Conservation (phyloP, 2,329 filamentous ascomycete genomes). For the Cadophora sp. region DNA sequence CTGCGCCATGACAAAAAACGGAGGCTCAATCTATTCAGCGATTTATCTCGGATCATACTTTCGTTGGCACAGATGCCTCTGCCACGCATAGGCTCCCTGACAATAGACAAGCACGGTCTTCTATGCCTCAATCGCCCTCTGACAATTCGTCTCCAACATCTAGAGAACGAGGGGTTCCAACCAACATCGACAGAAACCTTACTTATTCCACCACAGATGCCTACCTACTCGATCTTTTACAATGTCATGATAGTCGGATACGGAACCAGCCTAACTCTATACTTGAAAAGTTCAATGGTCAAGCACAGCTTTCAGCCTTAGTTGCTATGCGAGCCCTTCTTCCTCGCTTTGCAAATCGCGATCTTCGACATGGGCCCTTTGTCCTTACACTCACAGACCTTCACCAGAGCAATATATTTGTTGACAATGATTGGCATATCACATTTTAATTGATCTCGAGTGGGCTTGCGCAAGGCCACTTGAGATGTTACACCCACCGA, state of each 20-base stretch:
- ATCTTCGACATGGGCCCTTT: slow-evolving; percentile 46
- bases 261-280: slow-evolving; percentile 47
- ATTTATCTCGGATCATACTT: slow-evolving; percentile 40
- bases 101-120: slow-evolving; percentile 41
- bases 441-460: slow-evolving; percentile 47
- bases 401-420: slow-evolving; percentile 50
- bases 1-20: slow-evolving; percentile 31
- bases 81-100: slow-evolving; percentile 47
- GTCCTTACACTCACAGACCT: slow-evolving; percentile 48
- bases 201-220: slow-evolving; percentile 46
- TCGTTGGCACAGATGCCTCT: slow-evolving; percentile 39
- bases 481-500: slow-evolving; percentile 44
- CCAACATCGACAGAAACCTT: slow-evolving; percentile 43
- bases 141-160: slow-evolving; percentile 42
- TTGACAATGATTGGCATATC: slow-evolving; percentile 47
- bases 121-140: slow-evolving; percentile 48
- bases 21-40: slow-evolving; percentile 38
- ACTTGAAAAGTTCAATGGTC: slow-evolving; percentile 41
- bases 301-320: slow-evolving; percentile 44
- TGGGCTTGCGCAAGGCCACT: slow-evolving; percentile 44
- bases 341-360: slow-evolving; percentile 35
- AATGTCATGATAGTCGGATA: slow-evolving; percentile 47
- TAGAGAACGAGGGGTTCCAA: slow-evolving; percentile 48
- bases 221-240: slow-evolving; percentile 45
- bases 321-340: slow-evolving; percentile 41